Base-by-base conservation (phyloP, 1,284 basidiomycete species). In the Thelephora terrestris region DNA sequence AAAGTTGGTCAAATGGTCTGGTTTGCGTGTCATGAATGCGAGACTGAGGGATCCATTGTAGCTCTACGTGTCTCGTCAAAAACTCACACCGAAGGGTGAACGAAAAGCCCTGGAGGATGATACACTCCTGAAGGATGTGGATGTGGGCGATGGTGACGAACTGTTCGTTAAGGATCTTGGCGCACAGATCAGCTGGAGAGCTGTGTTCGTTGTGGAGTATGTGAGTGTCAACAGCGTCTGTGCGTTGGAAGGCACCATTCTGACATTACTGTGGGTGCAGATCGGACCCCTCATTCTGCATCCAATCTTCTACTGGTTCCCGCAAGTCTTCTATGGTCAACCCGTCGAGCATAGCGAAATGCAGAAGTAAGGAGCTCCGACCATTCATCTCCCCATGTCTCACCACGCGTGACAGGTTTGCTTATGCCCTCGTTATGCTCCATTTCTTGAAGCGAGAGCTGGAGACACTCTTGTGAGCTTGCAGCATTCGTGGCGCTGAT, bases 381-480 rank as follows among this genome's bases (percentile, higher is more conserved):
- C 0, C 17, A 6, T 24, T 43, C 12, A 12, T 24, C 21, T 36
- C 14, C n/a, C 20, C 46, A 25, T 16, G 40, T 3, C 23, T 49
- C 16, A 43, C 25, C 12, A 16, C 14, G 14, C 29, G 34, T 24
- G 12, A 24, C 49, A 96, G 91, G 57, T 80, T 85, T 50, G 81
- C 87, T 1, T 88, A 87, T 55, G 75, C 69, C 5, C 76, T 97
- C 55, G 79, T 92, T 32, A 72, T 97, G 60, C 61, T 85, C 14
- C 95, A 99, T 65, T 99, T 94, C 64, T 56, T 81, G 52, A 99
- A 99, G 71, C 85, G 95, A 43, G 92, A 97, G 64, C 65, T 92
- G 20, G 95, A 99, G 68, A 95, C 96, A 1, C 57, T 95, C 9
- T 97, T 95, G 85, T 86, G 50, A 50, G 74, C 64, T 47, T n/a